These are phyloP conservation scores for Entomortierella chlamydospora DNA, from an alignment of 192 early-diverging fungal species.

Conservation along the genomic window DNA sequence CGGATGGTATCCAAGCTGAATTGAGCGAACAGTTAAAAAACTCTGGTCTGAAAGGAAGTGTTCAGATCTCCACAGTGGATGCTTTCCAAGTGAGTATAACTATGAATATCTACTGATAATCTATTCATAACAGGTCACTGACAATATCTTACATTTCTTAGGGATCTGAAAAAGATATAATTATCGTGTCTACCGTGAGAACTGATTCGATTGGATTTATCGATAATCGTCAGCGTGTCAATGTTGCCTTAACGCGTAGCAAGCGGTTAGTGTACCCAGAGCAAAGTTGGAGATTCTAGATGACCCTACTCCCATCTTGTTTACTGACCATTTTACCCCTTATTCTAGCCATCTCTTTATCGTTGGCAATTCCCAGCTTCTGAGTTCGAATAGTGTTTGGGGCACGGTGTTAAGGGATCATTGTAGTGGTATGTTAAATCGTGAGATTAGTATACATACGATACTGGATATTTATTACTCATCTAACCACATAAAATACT, in stretches of 20 bases:
- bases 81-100: slow-evolving; percentile 65
- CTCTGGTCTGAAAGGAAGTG: slow-evolving; percentile 45
- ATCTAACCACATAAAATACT: too few species aligned
- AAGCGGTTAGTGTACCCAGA: slow-evolving; percentile 58
- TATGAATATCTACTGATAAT: neutral
- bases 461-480: too few species aligned
- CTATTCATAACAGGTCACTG: neutral
- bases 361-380: slow-evolving; percentile 58
- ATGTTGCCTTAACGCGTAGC: slow-evolving; percentile 80
- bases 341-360: slow-evolving; percentile 68
- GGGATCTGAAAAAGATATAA: slow-evolving; percentile 83
- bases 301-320: too few species aligned
- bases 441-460: too few species aligned
- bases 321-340: too few species aligned
- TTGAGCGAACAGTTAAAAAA: slow-evolving; percentile 23
- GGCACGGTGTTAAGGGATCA: slow-evolving; percentile 30
- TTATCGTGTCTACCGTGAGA: slow-evolving; percentile 75
- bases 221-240: slow-evolving; percentile 73
- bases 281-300: too few species aligned
- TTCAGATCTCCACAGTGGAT: slow-evolving; percentile 75
- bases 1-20: slow-evolving; percentile 58
- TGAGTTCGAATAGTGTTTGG: slow-evolving; percentile 34
- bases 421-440: slow-evolving; percentile 28
- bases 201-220: slow-evolving; percentile 70
- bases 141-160: slow-evolving; percentile 24